Percentiles rank a stretch among this genome's conserved stretches.
These are phyloP conservation scores for Forsythia viridissima DNA, from an alignment of 257 asterid genomes.

Conservation along the genomic window DNA sequence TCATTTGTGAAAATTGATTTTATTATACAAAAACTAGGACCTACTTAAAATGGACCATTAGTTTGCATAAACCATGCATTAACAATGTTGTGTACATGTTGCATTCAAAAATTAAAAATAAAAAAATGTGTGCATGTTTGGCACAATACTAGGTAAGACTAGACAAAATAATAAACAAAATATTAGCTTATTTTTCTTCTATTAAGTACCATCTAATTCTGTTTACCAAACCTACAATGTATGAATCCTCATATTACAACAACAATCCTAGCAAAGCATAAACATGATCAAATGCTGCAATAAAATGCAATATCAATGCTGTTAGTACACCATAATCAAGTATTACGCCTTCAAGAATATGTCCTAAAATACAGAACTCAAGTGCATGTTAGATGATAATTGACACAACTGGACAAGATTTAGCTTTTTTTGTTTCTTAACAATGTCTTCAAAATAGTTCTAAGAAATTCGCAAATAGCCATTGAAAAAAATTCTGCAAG, in stretches of 20 bases:
- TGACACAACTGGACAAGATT: not conserved
- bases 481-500: not conserved
- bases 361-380: not conserved
- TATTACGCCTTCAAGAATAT: not conserved
- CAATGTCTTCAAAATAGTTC: not conserved
- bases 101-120: too few species aligned
- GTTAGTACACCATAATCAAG: not conserved
- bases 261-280: not conserved
- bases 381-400: not conserved
- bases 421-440: too few species aligned
- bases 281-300: not conserved
- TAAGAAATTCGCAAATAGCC: not conserved
- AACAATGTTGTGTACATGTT: too few species aligned
- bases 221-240: not conserved
- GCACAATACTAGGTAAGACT: too few species aligned
- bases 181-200: too few species aligned
- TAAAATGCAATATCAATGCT: not conserved
- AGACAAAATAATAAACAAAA: too few species aligned
- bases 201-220: too few species aligned
- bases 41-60: too few species aligned
- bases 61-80: too few species aligned
- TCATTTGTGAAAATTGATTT: not conserved
- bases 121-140: too few species aligned
- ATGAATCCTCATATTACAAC: not conserved
- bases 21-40: not conserved